These are phyloP conservation scores for Lactarius vividus DNA, from an alignment of 768 basidiomycete genomes.

Conservation along the genomic window DNA sequence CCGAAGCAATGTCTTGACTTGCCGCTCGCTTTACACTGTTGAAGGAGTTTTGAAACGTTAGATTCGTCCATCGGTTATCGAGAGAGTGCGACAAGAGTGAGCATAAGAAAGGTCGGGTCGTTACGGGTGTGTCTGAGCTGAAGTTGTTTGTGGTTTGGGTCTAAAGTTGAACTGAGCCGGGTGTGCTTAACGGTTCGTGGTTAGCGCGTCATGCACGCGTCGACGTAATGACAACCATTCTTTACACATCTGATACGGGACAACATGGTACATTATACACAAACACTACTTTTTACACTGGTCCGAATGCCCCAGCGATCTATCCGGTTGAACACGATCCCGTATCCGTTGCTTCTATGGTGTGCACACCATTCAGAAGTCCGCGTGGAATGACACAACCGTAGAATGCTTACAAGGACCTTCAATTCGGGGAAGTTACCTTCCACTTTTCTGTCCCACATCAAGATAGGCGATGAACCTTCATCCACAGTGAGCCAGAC, in stretches of 20 bases:
- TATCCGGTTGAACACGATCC: slow-evolving; percentile 76
- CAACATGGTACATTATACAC: background rate
- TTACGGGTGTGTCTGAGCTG: slow-evolving; percentile 13
- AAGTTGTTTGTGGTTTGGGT: slow-evolving; percentile 2
- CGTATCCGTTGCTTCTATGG: slow-evolving; percentile 79
- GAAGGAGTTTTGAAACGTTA: slow-evolving; percentile 32
- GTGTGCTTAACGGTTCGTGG: background rate
- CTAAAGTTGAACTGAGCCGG: background rate
- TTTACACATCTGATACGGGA: background rate
- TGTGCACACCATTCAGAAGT: slow-evolving; percentile 21
- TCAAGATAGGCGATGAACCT: slow-evolving; percentile 41
- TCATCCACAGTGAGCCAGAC: slow-evolving; percentile 68
- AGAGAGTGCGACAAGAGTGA: slow-evolving; percentile 2
- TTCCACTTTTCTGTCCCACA: slow-evolving; percentile 91
- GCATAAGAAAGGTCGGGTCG: slow-evolving; percentile 6
- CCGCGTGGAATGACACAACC: slow-evolving; percentile 1
- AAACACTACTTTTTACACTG: slow-evolving; percentile 30
- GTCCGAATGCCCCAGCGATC: slow-evolving; percentile 88
- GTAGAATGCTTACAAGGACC: slow-evolving; percentile 53
- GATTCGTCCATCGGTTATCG: slow-evolving; percentile 32
- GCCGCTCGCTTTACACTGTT: slow-evolving; percentile 36
- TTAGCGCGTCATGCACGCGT: slow-evolving; percentile 11
- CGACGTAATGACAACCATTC: slow-evolving; percentile 8
- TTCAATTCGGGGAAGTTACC: slow-evolving; percentile 93
- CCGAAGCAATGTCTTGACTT: slow-evolving; percentile 14